Evolutionary conservation across 1,284 basidiomycete species (phyloP), one percentile per base, ranked within the genome.

Genomic region (Ceratobasidium sp.): DNA sequence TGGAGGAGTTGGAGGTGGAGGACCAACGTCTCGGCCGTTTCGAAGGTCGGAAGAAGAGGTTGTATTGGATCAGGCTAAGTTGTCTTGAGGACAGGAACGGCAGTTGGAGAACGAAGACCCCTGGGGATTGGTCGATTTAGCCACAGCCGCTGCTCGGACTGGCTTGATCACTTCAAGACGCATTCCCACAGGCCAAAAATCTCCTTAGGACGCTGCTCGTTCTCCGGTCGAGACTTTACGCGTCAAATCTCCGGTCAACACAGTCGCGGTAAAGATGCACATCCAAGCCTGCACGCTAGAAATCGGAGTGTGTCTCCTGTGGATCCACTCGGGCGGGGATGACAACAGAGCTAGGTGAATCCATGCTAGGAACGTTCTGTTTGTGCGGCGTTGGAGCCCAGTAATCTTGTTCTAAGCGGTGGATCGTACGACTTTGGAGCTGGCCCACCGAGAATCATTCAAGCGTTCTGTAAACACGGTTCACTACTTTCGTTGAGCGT

Each of bases 291-390:
- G 54, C 8, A 33, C 35, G 28, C 53, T 13, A 31, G 47, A n/a
- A 73, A 56, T 51, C 68, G 68, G 20, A 73, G 68, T n/a, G 20
- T 31, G 6, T 73, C 69, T 15, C 69, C 69, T 31, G 69, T 56
- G 6, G 67, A 69, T 37, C 33, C 51, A n/a, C 17, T 23, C 2
- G 45, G 11, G 26, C 8, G 3, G 11, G 20, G 28, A 33, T 4
- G 11, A 20, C 31, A 61, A 61, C 31, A 10, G 58, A 8, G 13
- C 49, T 37, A 31, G 45, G 23, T 42, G 61, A 20, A 33, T 45
- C 15, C 54, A 56, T 10, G 23, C 69, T 37, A 42, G 26, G 58
- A 73, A 56, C 31, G 69, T 53, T 4, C 23, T 69, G 39, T 69
- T 53, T 8, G 66, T 33, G 23, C 47, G 66, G n/a, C n/a, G n/a